Base-by-base conservation (phyloP, 768 basidiomycete species). In the Albatrellus ellisii region DNA sequence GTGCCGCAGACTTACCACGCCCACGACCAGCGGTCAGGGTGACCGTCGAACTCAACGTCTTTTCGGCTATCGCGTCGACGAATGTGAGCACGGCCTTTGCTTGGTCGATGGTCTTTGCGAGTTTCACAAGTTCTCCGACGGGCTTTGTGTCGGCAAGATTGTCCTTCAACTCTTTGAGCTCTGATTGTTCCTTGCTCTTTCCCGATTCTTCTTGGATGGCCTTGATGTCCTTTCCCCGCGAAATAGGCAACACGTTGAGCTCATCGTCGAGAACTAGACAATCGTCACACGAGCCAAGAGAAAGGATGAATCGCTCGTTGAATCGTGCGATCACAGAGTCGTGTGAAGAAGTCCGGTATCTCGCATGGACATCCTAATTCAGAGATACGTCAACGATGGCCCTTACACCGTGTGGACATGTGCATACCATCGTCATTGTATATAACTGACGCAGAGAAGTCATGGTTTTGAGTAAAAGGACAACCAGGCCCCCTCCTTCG, bases 291-390 rank as follows among this genome's bases (percentile, higher is more conserved):
- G 88, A 84, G 18, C 90, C 90, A 15, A 99, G 77, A 15, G 95
- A 99, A 14, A 99, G 73, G 53, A 99, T 97, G 62, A 99, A 99
- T 9, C 95, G 84, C 58, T 99, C 95, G 61, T 99, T 99, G 67
- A 99, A 99, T 21, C 95, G 77, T 0, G 95, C 88, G n/a, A 79
- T 68, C 24, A 92, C 83, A 5, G 80, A 70, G 54, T 87, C 85
- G 54, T 92, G 88, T 1, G 88, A 79, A 10, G 87, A 81, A 0
- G 95, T 97, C 21, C 94, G 72, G 58, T 98, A 99, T 26, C 95
- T 77, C 1, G 86, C 67, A 60, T 99, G 95, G 4, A 98, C 92
- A 55, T 99, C 95, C 91, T 97, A 47, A 6, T 36, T n/a, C 15
- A 15, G 36, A 22, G n/a, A n/a, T n/a, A n/a, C n/a, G n/a, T 25